Percentiles rank a stretch among this genome's conserved stretches.
Conservation (phyloP, 805 yeast species). For the Osmozyma mogii region DNA sequence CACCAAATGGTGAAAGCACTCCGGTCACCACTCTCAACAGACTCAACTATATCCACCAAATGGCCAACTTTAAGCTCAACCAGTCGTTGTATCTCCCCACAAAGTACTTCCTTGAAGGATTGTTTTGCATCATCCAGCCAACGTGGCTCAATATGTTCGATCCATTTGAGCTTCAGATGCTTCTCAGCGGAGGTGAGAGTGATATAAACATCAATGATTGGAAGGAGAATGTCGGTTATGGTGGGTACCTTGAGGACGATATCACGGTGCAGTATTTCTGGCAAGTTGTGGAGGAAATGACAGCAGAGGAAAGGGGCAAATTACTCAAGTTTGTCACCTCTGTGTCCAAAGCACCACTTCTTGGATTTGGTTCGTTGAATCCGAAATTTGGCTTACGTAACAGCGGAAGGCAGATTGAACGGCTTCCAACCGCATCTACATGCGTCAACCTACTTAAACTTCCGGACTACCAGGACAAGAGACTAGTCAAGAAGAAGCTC, state of each 20-base stretch:
- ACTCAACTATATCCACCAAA: conserved; percentile 64
- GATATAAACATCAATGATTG: conserved; percentile 70
- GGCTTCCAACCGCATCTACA: conserved; percentile 89
- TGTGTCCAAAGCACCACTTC: conserved; percentile 82
- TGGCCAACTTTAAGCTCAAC: conserved; percentile 76
- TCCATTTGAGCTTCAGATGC: conserved; percentile 71
- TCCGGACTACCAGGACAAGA: conserved; percentile 59
- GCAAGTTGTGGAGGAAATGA: conserved; percentile 67
- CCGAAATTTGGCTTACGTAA: conserved; percentile 80
- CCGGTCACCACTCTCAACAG: conserved; percentile 56
- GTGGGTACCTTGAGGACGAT: conserved; percentile 52
- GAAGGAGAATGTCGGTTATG: conserved; percentile 51
- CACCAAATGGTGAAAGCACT: conserved; percentile 46
- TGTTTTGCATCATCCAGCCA: conserved; percentile 58
- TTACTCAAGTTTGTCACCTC: conserved; percentile 87
- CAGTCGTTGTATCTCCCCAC: conserved; percentile 51
- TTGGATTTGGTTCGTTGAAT: conserved; percentile 57
- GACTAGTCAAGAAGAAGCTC: conserved; percentile 53
- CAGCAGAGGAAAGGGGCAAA: conserved; percentile 50
- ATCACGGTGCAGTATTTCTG: conserved; percentile 62
- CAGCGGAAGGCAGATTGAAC: conserved; percentile 44
- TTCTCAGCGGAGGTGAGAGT: conserved; percentile 58
- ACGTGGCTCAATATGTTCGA: conserved; percentile 82
- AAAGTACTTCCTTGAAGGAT: conserved; percentile 58
- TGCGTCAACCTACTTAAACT: conserved; percentile 82